Evolutionary conservation across 2,329 filamentous ascomycete genomes (phyloP).

Genomic region (Mycogone perniciosa): DNA sequence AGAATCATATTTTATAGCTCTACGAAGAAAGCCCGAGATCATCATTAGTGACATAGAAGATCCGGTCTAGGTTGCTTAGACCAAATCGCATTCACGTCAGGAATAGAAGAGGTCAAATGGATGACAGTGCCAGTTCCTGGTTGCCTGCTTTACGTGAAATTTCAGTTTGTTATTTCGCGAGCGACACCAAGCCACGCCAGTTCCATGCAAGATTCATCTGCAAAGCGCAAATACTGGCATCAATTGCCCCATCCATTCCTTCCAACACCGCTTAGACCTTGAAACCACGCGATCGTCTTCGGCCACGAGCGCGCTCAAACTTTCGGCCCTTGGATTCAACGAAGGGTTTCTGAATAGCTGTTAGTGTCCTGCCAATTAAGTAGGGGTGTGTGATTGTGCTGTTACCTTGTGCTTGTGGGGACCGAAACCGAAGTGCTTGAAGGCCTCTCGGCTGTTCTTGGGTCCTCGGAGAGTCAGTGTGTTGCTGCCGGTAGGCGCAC

Average conservation of each 20-base stretch:
- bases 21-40: constrained; percentile 52
- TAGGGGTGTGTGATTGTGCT: constrained; percentile 11
- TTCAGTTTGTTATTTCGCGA: constrained; percentile 29
- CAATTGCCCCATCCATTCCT: constrained; percentile 22
- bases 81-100: neutral
- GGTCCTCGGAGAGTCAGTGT: constrained; percentile 94
- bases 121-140: constrained; percentile 14
- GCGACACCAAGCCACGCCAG: constrained; percentile 44
- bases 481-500: constrained; percentile 93
- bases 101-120: neutral
- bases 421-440: constrained; percentile 99
- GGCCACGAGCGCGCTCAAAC: constrained; percentile 98
- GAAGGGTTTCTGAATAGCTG: constrained; percentile 70
- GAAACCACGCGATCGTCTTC: constrained; percentile 97
- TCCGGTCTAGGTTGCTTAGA: neutral
- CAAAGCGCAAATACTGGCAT: constrained; percentile 25
- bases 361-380: neutral
- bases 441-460: constrained; percentile 95
- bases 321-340: constrained; percentile 98
- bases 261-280: constrained; percentile 74
- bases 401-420: constrained; percentile 94
- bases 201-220: constrained; percentile 35
- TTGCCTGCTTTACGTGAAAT: constrained; percentile 17
- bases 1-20: constrained; percentile 79
- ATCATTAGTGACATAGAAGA: neutral